Conservation (phyloP, 768 basidiomycete species). For the Sarcodon aspratus region DNA sequence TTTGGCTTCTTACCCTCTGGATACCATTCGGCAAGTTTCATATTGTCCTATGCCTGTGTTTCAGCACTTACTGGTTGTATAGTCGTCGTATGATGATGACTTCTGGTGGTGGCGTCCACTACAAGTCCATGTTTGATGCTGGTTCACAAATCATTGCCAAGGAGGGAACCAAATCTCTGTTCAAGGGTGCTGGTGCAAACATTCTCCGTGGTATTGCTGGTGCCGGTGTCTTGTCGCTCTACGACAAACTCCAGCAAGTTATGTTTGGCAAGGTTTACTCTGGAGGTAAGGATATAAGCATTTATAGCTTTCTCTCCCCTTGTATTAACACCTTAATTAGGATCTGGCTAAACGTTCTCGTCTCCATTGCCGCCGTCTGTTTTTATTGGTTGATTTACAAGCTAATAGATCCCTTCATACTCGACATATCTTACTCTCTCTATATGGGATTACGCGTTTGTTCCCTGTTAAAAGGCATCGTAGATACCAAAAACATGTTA, state of each 20-base stretch:
- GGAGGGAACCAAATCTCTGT: slow-evolving; percentile 91
- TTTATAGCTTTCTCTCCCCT: not conserved
- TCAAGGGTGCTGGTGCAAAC: slow-evolving; percentile 96
- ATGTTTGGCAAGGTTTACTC: slow-evolving; percentile 99
- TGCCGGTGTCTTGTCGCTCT: slow-evolving; percentile 97
- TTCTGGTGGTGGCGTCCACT: slow-evolving; percentile 88
- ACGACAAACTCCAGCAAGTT: slow-evolving; percentile 95
- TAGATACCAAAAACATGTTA: not conserved
- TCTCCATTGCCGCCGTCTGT: not conserved
- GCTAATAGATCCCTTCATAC: not conserved
- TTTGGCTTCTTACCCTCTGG: slow-evolving; percentile 93
- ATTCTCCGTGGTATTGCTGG: slow-evolving; percentile 98
- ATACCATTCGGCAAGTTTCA: slow-evolving; percentile 67
- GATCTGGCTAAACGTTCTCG: slow-evolving; percentile 27
- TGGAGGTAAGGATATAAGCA: slow-evolving; percentile 50
- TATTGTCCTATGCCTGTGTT: not conserved
- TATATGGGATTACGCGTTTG: not conserved
- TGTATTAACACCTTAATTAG: slow-evolving; percentile 8
- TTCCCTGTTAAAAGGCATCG: not conserved
- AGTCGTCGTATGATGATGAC: slow-evolving; percentile 99
- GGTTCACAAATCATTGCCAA: slow-evolving; percentile 89
- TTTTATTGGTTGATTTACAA: not conserved
- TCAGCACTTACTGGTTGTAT: slow-evolving; percentile 16
- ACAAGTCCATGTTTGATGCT: slow-evolving; percentile 99
- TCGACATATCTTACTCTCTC: not conserved